These are phyloP conservation scores for Tetrahymena malaccensis DNA, from an alignment of 73 alveolate genomes.

Conservation along the genomic window DNA sequence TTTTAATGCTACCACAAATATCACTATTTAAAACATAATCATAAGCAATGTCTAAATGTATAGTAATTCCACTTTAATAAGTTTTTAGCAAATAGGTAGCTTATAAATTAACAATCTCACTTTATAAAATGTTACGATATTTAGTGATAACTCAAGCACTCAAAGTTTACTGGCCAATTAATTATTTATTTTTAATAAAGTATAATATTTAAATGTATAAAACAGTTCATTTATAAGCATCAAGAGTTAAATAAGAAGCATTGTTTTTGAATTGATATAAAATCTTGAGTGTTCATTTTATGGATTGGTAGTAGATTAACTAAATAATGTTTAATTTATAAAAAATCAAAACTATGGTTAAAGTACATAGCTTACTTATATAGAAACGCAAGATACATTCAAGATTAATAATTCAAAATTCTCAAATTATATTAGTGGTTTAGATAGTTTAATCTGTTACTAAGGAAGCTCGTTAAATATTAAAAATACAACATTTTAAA, in stretches of 20 bases:
- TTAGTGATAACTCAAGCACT: neutral
- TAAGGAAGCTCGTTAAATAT: neutral
- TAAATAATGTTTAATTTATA: neutral
- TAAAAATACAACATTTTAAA: neutral
- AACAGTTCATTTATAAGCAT: neutral
- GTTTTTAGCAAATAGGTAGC: neutral
- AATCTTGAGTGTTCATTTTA: neutral
- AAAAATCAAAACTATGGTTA: neutral
- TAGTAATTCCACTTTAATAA: neutral
- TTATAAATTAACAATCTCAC: neutral
- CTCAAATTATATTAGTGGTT: neutral
- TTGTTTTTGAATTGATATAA: neutral
- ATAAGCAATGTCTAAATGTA: neutral
- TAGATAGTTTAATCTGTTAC: neutral
- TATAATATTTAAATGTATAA: neutral
- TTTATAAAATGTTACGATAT: neutral
- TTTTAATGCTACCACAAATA: neutral
- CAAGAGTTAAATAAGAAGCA: neutral
- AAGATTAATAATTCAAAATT: neutral
- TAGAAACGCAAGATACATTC: neutral
- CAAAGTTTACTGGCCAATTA: neutral
- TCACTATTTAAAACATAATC: neutral
- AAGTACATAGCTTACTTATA: neutral
- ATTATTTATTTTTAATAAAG: neutral
- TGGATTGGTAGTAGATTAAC: neutral